phyloP scores from a whole-genome alignment of 176 grass and related monocot genomes.

The Rhipidocladum racemiflorum region DNA sequence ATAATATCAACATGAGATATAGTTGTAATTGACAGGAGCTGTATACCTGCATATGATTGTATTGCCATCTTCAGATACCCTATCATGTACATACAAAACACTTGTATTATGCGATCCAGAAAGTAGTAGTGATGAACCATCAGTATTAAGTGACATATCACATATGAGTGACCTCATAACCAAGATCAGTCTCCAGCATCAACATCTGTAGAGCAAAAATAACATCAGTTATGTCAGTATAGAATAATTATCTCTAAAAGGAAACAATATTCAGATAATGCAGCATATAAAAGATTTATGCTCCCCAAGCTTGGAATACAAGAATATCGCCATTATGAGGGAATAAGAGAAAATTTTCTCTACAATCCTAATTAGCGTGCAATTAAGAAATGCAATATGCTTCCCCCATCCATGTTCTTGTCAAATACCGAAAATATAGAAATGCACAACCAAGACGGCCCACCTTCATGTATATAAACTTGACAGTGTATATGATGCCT shows the following conservation, averaged over 20 bases:
- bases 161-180: constrained; percentile 47
- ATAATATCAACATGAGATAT: constrained; percentile 15
- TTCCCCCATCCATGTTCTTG: neutral
- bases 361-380: neutral
- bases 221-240: constrained; percentile 1
- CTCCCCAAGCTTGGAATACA: neutral
- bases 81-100: constrained; percentile 67
- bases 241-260: constrained; percentile 17
- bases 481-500: neutral
- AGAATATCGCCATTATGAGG: neutral
- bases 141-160: constrained; percentile 68
- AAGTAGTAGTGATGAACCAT: constrained; percentile 75
- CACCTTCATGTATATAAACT: neutral
- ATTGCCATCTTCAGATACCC: constrained; percentile 62
- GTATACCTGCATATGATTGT: constrained; percentile 69
- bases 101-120: constrained; percentile 61
- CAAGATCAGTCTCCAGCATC: constrained; percentile 54
- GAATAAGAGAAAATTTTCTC: neutral
- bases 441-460: neutral
- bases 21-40: neutral
- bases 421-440: neutral
- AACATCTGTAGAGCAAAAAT: constrained; percentile 47
- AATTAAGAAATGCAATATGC: neutral
- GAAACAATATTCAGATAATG: constrained; percentile 13
- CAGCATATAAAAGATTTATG: constrained; percentile 1